Base-by-base conservation (phyloP, 352 stramenopile genomes). In the Saprolegnia parasitica region DNA sequence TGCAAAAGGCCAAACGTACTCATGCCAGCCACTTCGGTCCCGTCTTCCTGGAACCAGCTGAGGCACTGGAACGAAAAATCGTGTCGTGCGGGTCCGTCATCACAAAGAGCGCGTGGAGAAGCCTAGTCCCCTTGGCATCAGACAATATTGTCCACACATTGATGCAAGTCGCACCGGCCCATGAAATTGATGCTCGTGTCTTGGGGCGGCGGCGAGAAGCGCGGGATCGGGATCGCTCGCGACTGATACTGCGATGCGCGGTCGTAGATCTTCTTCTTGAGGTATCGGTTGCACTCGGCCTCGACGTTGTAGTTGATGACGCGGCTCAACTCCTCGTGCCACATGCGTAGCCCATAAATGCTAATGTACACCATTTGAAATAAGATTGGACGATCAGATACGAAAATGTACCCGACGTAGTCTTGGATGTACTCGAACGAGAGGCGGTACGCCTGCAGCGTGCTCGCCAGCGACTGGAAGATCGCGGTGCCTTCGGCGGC, bases 271-370 rank as follows among this genome's bases (percentile, higher is more conserved):
- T 97, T 97, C 72, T 97, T 97, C 75, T 97, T 96, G 49, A 98
- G 66, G 72, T 97, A 98, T 10, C 93, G 92, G 72, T 98, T 97
- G 81, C 87, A 94, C 75, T 98, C 95, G 65, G 97, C 90, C 74
- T 98, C 94, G n/a, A 97, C 87, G 56, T 98, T 98, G 79, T 97
- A 98, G 65, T 95, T 96, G 67, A 98, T 96, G 68, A 98, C 96
- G 20, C 95, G 89, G 26, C 82, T 90, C 20, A 98, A 75, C 74
- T 98, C 95, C 74, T 98, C 87, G 72, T 98, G 91, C 94, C 93
- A 98, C 80, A 98, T 97, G 37, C 95, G 91, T 40, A 98, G 77
- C 26, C 95, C 93, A 70, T 97, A 91, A 65, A 98, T 96, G 35
- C 84, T 91, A 68, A 97, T 91, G n/a, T n/a, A n/a, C 16, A 16